These are phyloP conservation scores for Zoysia matrella DNA, from an alignment of 202 grass and related monocot genomes.

Conservation along the genomic window DNA sequence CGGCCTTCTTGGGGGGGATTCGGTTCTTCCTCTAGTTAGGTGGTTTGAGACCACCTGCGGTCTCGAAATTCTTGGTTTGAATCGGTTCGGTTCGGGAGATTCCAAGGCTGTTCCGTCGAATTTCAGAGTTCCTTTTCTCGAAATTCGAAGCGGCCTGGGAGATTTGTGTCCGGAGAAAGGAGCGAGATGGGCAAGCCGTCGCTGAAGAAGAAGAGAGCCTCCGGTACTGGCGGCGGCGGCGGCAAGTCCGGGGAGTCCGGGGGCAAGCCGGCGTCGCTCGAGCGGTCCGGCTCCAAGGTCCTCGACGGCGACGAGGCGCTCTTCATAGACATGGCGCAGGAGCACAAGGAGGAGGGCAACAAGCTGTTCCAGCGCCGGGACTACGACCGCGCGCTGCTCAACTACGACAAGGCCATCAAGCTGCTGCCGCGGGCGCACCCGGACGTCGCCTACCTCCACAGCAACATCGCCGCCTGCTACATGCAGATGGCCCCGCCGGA, in stretches of 20 bases:
- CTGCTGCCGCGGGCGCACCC: conserved; percentile 58
- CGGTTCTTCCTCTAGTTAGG: conserved; percentile 7
- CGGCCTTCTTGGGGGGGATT: conserved; percentile 25
- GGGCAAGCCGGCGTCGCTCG: conserved; percentile 40
- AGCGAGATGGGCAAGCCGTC: conserved; percentile 79
- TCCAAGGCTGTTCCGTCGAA: conserved; percentile 1
- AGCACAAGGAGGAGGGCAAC: conserved; percentile 84
- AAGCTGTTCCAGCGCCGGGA: conserved; percentile 89
- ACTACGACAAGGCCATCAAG: conserved; percentile 85
- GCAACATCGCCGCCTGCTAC: conserved; percentile 93
- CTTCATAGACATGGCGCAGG: conserved; percentile 74
- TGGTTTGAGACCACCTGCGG: conserved; percentile 4
- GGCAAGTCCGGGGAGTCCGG: conserved; percentile 43
- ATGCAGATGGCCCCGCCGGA: conserved; percentile 87
- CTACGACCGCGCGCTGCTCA: conserved; percentile 72
- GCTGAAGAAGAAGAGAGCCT: conserved; percentile 69
- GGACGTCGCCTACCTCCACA: conserved; percentile 73
- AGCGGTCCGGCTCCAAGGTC: conserved; percentile 62
- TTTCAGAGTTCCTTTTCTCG: not conserved
- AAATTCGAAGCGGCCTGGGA: not conserved
- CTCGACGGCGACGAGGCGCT: conserved; percentile 66
- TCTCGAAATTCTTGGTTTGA: conserved; percentile 7
- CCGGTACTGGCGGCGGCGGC: conserved; percentile 44
- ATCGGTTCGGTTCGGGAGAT: not conserved
- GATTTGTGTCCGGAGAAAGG: conserved; percentile 16